phyloP scores from a whole-genome alignment of 768 basidiomycete species.

The Mycena belliarum region DNA sequence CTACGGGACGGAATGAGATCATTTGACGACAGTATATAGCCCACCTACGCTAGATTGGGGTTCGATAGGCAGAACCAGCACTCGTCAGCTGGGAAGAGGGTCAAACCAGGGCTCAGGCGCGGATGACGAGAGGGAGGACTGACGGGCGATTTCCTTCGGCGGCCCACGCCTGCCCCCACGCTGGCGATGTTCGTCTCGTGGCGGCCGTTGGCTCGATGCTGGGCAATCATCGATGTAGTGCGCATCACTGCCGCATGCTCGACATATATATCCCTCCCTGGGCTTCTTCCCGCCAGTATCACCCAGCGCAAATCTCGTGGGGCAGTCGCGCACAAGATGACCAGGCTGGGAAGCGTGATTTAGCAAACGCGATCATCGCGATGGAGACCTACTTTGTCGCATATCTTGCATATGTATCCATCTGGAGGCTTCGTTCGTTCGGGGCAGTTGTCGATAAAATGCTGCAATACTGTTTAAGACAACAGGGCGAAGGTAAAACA shows the following conservation, averaged over 20 bases:
- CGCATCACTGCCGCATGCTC: constrained; percentile 83
- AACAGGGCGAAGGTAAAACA: neutral
- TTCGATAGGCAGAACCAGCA: constrained; percentile 99
- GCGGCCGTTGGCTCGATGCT: constrained; percentile 54
- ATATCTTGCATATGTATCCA: constrained; percentile 86
- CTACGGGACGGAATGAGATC: neutral
- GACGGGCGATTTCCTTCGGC: constrained; percentile 80
- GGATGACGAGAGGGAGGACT: constrained; percentile 27
- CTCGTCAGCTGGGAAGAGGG: constrained; percentile 64
- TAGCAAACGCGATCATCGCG: neutral
- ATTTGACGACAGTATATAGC: neutral
- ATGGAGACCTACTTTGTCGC: constrained; percentile 55
- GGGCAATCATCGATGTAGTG: constrained; percentile 91
- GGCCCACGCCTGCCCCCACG: constrained; percentile 53
- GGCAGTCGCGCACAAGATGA: constrained; percentile 89
- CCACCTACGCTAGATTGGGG: constrained; percentile 78
- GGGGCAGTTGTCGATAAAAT: constrained; percentile 77
- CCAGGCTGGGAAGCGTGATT: constrained; percentile 51
- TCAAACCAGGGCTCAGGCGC: constrained; percentile 11
- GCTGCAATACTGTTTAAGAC: constrained; percentile 43
- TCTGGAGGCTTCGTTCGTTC: constrained; percentile 76
- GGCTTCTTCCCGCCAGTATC: constrained; percentile 86
- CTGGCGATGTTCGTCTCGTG: constrained; percentile 32
- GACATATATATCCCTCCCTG: constrained; percentile 84
- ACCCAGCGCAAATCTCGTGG: constrained; percentile 71